phyloP scores from a whole-genome alignment of 768 basidiomycete genomes.

The Heimioporus sp. region DNA sequence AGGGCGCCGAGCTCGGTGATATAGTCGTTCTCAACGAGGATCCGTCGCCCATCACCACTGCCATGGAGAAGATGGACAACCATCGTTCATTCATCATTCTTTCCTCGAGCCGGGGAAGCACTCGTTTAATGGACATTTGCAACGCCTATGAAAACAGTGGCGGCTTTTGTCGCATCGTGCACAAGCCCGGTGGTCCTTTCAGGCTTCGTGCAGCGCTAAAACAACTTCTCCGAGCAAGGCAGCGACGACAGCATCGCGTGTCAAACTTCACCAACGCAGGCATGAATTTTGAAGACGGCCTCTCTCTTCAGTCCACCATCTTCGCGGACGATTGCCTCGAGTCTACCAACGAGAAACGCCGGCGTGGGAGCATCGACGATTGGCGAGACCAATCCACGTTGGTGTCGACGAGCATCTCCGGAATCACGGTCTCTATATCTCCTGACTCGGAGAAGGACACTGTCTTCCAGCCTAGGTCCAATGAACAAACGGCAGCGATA shows the following conservation, averaged over 20 bases:
- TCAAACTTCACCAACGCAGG: conserved; percentile 16
- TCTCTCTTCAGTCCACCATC: conserved; percentile 27
- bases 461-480: conserved; percentile 13
- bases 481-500: conserved; percentile 7
- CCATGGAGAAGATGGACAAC: conserved; percentile 56
- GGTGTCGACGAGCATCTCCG: conserved; percentile 7
- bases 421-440: conserved; percentile 15
- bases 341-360: conserved; percentile 20
- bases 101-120: conserved; percentile 66
- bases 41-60: conserved; percentile 49
- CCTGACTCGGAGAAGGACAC: conserved; percentile 32
- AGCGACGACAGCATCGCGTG: conserved; percentile 29
- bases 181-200: conserved; percentile 87
- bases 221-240: conserved; percentile 33
- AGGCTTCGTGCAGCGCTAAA: conserved; percentile 66
- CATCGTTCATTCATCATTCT: conserved; percentile 73
- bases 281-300: conserved; percentile 23
- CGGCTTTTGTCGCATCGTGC: conserved; percentile 84
- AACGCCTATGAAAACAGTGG: conserved; percentile 76
- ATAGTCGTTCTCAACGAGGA: conserved; percentile 86
- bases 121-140: conserved; percentile 58
- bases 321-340: conserved; percentile 25
- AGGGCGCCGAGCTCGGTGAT: conserved; percentile 52
- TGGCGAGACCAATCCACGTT: conserved; percentile 22
- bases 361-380: conserved; percentile 32